A percentile compares a stretch with the other conserved stretches of the same genome.
phyloP scores from a whole-genome alignment of 805 yeast species.

The Lipomyces sp. region DNA sequence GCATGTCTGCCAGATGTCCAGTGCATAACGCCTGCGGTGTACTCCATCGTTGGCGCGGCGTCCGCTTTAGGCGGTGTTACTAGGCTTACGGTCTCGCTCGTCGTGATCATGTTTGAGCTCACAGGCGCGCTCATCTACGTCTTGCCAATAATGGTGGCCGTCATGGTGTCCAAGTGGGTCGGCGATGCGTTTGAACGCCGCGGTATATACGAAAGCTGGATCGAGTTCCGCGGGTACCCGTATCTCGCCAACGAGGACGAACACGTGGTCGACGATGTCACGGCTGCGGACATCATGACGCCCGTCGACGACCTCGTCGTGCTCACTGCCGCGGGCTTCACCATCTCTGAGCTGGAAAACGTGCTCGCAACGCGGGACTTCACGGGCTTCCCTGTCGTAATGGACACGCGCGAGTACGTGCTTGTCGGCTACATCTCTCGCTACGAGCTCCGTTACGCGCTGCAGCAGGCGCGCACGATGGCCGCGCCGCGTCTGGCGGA shows the following conservation, averaged over 20 bases:
- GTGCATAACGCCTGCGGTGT: conserved; percentile 80
- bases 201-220: conserved; percentile 66
- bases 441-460: conserved; percentile 40
- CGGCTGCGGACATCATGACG: conserved; percentile 41
- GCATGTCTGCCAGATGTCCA: conserved; percentile 45
- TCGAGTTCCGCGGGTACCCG: conserved; percentile 43
- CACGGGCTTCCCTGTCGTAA: conserved; percentile 49
- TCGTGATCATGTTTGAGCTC: conserved; percentile 74
- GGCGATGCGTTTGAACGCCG: conserved; percentile 55
- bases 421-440: conserved; percentile 47
- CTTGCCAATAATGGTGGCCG: conserved; percentile 81
- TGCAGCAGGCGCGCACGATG: conserved; percentile 27
- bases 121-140: conserved; percentile 85
- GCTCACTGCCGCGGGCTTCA: conserved; percentile 38
- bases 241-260: conserved; percentile 44
- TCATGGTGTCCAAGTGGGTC: conserved; percentile 68
- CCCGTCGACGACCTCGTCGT: conserved; percentile 34
- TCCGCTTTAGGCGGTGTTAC: conserved; percentile 78
- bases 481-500: conserved; percentile 6
- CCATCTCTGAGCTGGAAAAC: conserved; percentile 33
- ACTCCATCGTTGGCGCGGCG: conserved; percentile 86
- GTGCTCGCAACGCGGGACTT: conserved; percentile 27
- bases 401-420: conserved; percentile 36
- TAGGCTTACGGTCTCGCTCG: conserved; percentile 73
- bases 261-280: conserved; percentile 42